phyloP scores from a whole-genome alignment of 2,329 filamentous ascomycete species.

The Blumeria hordei region DNA sequence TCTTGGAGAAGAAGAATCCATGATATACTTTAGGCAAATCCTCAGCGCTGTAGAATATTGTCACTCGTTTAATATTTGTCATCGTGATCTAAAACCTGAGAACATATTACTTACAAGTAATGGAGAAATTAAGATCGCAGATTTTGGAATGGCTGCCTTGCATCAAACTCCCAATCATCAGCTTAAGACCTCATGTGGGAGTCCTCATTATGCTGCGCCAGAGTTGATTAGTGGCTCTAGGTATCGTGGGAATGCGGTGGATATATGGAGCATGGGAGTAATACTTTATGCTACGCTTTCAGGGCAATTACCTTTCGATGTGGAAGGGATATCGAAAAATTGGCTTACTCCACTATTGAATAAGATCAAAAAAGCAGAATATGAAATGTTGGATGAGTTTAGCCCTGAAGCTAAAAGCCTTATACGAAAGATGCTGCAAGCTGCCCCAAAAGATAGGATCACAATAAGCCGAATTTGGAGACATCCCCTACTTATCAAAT shows the following conservation, averaged over 20 bases:
- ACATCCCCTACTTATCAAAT: slow-evolving; percentile 69
- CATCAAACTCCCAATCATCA: slow-evolving; percentile 56
- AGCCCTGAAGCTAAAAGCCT: slow-evolving; percentile 50
- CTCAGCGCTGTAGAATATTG: slow-evolving; percentile 81
- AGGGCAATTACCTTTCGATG: slow-evolving; percentile 61
- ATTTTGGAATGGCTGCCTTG: slow-evolving; percentile 93
- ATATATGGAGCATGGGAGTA: slow-evolving; percentile 86
- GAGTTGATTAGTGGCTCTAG: slow-evolving; percentile 57
- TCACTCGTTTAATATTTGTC: slow-evolving; percentile 83
- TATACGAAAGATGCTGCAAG: slow-evolving; percentile 54
- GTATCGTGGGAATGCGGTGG: slow-evolving; percentile 68
- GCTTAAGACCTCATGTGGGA: slow-evolving; percentile 78
- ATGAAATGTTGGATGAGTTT: slow-evolving; percentile 36
- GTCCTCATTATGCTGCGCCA: slow-evolving; percentile 87
- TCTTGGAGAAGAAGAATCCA: slow-evolving; percentile 56
- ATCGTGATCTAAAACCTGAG: slow-evolving; percentile 89
- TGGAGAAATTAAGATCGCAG: slow-evolving; percentile 72
- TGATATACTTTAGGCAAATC: slow-evolving; percentile 79
- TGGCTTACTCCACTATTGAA: slow-evolving; percentile 34
- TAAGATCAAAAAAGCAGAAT: slow-evolving; percentile 33
- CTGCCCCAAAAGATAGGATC: slow-evolving; percentile 58
- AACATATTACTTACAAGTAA: slow-evolving; percentile 70
- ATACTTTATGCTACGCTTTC: slow-evolving; percentile 75
- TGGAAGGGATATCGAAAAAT: slow-evolving; percentile 9
- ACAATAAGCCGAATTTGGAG: slow-evolving; percentile 61